Evolutionary conservation across 1,284 basidiomycete genomes (phyloP).

Genomic region (Ustilago curta): DNA sequence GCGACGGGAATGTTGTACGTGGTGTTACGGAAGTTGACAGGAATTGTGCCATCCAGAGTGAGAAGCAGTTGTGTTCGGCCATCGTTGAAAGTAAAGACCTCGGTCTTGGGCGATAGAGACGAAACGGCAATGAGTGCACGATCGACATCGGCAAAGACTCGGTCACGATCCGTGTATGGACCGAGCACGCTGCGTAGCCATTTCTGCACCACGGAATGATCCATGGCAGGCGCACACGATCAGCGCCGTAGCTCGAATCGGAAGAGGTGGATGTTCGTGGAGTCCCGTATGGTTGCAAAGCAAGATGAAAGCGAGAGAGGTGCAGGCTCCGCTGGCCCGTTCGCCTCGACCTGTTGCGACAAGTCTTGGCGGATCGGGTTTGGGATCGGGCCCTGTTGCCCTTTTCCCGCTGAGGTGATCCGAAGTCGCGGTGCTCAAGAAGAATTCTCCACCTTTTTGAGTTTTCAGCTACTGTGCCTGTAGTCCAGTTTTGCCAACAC

Average conservation of each 20-base stretch:
- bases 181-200: conserved; percentile 63
- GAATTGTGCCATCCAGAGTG: conserved; percentile 88
- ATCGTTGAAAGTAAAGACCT: conserved; percentile 95
- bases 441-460: too few relatives aligned
- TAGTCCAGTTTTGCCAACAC: too few relatives aligned
- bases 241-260: neutral
- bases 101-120: conserved; percentile 86
- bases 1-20: conserved; percentile 95
- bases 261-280: neutral
- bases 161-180: conserved; percentile 75
- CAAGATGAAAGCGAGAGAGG: neutral
- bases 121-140: conserved; percentile 75
- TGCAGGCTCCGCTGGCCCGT: conserved; percentile 23
- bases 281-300: neutral
- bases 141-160: conserved; percentile 77
- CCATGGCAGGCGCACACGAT: conserved; percentile 45
- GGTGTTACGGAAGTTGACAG: conserved; percentile 80
- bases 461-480: too few relatives aligned
- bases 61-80: conserved; percentile 90
- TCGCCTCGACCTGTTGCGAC: conserved; percentile 11
- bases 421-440: conserved; percentile 3
- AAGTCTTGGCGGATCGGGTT: conserved; percentile 34
- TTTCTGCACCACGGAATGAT: conserved; percentile 61
- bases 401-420: conserved; percentile 35
- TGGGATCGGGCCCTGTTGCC: too few relatives aligned